These are phyloP conservation scores for Yamadazyma siamensis DNA, from an alignment of 1,139 yeast species.

Conservation along the genomic window DNA sequence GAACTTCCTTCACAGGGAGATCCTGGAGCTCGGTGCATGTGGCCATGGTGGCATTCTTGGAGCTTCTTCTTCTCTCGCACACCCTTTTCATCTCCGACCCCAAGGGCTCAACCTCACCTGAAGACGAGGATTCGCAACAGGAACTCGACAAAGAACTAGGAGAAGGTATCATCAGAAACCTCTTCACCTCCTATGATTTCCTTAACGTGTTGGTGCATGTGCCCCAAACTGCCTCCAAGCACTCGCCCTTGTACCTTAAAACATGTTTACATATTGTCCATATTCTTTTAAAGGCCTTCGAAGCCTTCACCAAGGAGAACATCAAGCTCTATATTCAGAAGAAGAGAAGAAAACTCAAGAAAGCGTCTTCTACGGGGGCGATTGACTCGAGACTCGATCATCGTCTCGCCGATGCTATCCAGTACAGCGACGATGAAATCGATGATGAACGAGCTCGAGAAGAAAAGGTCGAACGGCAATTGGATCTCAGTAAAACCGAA, in stretches of 20 bases:
- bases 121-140: conserved; percentile 47
- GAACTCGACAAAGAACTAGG: conserved; percentile 47
- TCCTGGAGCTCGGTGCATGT: conserved; percentile 65
- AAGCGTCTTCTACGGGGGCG: conserved; percentile 24
- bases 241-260: conserved; percentile 61
- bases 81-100: conserved; percentile 34
- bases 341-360: conserved; percentile 33
- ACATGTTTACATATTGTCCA: conserved; percentile 67
- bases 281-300: conserved; percentile 64
- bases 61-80: conserved; percentile 55
- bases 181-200: conserved; percentile 65
- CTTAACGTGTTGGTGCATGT: conserved; percentile 55
- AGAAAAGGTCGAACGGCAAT: conserved; percentile 46
- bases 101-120: conserved; percentile 23
- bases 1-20: conserved; percentile 48
- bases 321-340: conserved; percentile 53
- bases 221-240: conserved; percentile 64
- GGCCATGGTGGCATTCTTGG: conserved; percentile 65
- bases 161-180: conserved; percentile 44
- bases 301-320: conserved; percentile 61
- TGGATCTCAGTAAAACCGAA: conserved; percentile 45
- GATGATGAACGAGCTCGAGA: conserved; percentile 38
- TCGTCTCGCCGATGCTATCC: conserved; percentile 28
- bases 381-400: conserved; percentile 18
- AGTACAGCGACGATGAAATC: conserved; percentile 44